Evolutionary conservation across 116 monocot genomes (phyloP), one percentile per base, ranked within the genome.

Genomic region (Iris pallida): DNA sequence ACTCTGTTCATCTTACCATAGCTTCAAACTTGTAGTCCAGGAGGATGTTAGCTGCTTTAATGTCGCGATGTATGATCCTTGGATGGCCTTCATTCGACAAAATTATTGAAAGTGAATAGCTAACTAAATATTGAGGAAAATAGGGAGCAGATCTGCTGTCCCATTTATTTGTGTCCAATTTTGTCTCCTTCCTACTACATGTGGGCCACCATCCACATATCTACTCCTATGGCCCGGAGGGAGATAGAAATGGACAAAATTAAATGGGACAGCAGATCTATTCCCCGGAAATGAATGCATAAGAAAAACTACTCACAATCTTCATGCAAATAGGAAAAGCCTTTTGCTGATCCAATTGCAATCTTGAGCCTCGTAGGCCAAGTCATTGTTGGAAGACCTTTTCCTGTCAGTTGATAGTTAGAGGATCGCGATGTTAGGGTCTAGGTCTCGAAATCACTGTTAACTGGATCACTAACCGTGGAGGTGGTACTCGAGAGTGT

Each of bases 11-110:
- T 16, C 54, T 72, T 79, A 89, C 89, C 89, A 85, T 85, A 43
- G 85, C 85, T 77, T 89, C 89, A 65, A 85, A 89, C 16, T 80
- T 82, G 40, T 73, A 43, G 67, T 89, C 89, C 43, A 89, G 71
- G 40, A 89, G 85, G 70, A 89, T 89, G 45, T 89, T 89, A 16
- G 89, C 63, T 0, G 89, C 61, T 75, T 88, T 88, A 70, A 88
- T 88, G 66, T 88, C 88, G 0, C 88, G 84, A 71, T 88, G 88
- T n/a, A 89, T 89, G 18, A 89, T 89, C 12, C 80, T 76, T 47
- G 89, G 89, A 41, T 89, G 77, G 8, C 89, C 88, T 89, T 71
- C 72, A 71, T 45, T 18, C n/a, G 5, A 66, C 5, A 54, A 72
- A 72, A 42, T 16, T 8, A 43, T 43, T 61, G 3, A 30, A 56